phyloP scores from a whole-genome alignment of 2,329 filamentous ascomycete species.

The Xylaria sp. region DNA sequence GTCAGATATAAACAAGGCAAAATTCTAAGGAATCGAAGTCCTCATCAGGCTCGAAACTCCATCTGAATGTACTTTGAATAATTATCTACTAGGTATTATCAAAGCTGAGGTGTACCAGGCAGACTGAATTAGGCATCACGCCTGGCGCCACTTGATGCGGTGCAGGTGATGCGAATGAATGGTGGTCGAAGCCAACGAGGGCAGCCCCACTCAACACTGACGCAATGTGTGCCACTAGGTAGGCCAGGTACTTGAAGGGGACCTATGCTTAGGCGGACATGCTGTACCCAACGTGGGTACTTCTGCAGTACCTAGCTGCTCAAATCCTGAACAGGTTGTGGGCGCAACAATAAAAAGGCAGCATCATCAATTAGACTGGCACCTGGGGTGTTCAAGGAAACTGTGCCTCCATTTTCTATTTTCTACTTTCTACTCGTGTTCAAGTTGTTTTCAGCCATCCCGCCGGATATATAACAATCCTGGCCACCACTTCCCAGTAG shows the following conservation, averaged over 20 bases:
- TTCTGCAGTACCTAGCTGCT: not conserved
- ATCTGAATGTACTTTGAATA: no score
- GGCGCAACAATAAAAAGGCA: constrained; percentile 4
- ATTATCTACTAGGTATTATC: no score
- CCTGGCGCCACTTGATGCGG: constrained; percentile 18
- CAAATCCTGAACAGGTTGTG: not conserved
- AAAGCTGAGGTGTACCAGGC: not conserved
- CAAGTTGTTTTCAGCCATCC: not conserved
- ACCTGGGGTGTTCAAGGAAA: not conserved
- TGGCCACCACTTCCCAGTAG: not conserved
- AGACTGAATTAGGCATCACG: not conserved
- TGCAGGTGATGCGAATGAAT: constrained; percentile 14
- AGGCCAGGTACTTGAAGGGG: not conserved
- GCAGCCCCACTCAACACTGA: not conserved
- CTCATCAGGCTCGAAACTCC: no score
- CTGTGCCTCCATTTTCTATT: not conserved
- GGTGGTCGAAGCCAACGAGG: not conserved
- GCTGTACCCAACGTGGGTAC: not conserved
- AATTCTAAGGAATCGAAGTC: no score
- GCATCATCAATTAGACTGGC: constrained; percentile 10
- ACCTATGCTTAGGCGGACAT: constrained; percentile 4
- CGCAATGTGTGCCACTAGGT: not conserved
- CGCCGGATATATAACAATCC: not conserved
- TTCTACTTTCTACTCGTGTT: no score
- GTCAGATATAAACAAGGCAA: no score